A percentile compares a stretch with the other conserved stretches of the same genome.
These are phyloP conservation scores for Cenchrus fungigraminus DNA, from an alignment of 176 grass and related monocot genomes.

Conservation along the genomic window DNA sequence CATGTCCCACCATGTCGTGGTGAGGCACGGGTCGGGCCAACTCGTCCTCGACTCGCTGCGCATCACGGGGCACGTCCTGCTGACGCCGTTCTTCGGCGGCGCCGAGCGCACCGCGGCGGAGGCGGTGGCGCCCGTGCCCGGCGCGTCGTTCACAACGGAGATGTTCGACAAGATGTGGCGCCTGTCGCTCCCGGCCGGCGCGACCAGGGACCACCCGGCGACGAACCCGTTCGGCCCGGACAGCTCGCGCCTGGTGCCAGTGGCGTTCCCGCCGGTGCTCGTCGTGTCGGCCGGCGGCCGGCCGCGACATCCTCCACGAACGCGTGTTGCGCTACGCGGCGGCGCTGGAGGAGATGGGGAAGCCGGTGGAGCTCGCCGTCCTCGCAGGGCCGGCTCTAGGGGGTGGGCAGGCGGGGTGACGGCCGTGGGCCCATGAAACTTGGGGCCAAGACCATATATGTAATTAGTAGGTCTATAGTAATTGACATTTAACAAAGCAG, in stretches of 20 bases:
- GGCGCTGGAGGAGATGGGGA: conserved; percentile 50
- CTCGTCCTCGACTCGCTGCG: neutral
- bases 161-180: conserved; percentile 68
- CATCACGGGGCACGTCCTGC: conserved; percentile 50
- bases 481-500: too few species aligned
- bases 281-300: conserved; percentile 49
- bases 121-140: conserved; percentile 16
- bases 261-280: conserved; percentile 50
- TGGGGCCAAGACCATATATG: too few species aligned
- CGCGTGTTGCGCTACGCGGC: conserved; percentile 55
- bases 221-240: conserved; percentile 66
- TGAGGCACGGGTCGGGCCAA: neutral
- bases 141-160: conserved; percentile 34
- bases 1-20: conserved; percentile 46
- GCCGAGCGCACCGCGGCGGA: conserved; percentile 45
- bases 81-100: conserved; percentile 65
- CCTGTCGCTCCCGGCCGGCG: conserved; percentile 53
- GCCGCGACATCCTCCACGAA: conserved; percentile 49
- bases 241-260: conserved; percentile 28
- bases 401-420: too few species aligned
- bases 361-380: conserved; percentile 50
- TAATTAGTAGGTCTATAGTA: too few species aligned
- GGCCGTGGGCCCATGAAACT: too few species aligned
- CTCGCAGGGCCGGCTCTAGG: neutral
- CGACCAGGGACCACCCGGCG: conserved; percentile 58